phyloP scores from a whole-genome alignment of 371 early-diverging fungal species.

The Mortierella sp. region DNA sequence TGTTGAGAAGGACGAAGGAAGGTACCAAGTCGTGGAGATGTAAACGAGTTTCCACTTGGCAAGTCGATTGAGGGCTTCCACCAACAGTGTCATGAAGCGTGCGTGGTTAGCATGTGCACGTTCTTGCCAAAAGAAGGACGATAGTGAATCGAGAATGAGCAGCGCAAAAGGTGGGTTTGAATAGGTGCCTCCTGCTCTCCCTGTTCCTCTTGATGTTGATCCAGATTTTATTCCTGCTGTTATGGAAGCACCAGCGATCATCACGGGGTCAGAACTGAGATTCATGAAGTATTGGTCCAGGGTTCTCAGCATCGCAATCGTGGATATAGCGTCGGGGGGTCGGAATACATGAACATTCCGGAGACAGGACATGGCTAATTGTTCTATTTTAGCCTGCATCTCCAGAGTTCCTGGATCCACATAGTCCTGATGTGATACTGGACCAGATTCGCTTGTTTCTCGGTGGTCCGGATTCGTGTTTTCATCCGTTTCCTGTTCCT shows the following conservation, averaged over 20 bases:
- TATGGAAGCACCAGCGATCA: neutral
- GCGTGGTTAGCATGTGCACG: constrained; percentile 22
- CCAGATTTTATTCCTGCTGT: constrained; percentile 6
- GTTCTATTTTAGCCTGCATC: constrained; percentile 23
- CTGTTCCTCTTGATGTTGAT: neutral
- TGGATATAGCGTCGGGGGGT: constrained; percentile 33
- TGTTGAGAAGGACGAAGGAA: constrained; percentile 5
- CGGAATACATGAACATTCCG: constrained; percentile 40
- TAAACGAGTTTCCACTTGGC: constrained; percentile 31
- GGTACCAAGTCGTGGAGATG: constrained; percentile 30
- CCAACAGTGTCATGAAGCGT: constrained; percentile 13
- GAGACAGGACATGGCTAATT: constrained; percentile 27
- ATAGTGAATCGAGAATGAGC: constrained; percentile 40
- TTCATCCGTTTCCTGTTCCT: neutral
- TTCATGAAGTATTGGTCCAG: constrained; percentile 22
- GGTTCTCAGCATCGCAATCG: constrained; percentile 34
- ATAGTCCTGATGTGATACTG: neutral
- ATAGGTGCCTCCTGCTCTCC: neutral
- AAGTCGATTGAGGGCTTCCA: constrained; percentile 30
- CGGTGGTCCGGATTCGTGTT: neutral
- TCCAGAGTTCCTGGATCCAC: constrained; percentile 14
- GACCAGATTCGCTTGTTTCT: neutral
- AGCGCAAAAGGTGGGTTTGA: constrained; percentile 20
- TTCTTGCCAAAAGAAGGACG: constrained; percentile 48
- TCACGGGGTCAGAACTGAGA: neutral